These are phyloP conservation scores for Phyllosticta citrichinensis DNA, from an alignment of 2,329 filamentous ascomycete species.

Conservation along the genomic window DNA sequence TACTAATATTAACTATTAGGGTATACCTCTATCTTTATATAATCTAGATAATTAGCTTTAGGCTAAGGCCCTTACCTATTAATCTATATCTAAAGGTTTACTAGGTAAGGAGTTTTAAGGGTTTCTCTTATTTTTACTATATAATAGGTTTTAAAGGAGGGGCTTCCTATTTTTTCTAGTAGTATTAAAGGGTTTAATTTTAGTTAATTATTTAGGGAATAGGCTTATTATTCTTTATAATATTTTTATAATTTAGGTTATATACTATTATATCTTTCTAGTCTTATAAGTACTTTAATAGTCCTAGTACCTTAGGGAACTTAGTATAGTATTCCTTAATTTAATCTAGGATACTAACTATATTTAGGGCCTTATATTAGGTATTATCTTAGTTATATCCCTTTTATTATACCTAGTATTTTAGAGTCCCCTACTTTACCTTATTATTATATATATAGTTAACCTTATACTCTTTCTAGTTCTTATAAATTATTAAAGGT, in stretches of 20 bases:
- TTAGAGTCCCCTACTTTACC: neutral
- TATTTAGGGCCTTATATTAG: neutral
- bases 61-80: too few species aligned
- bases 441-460: neutral
- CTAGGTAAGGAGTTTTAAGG: too few species aligned
- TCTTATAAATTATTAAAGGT: neutral
- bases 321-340: neutral
- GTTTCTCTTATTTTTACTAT: too few species aligned
- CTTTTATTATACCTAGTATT: neutral
- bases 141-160: too few species aligned
- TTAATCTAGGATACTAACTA: neutral
- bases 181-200: too few species aligned
- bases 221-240: neutral
- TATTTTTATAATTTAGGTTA: neutral
- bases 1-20: too few species aligned
- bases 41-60: too few species aligned
- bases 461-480: neutral
- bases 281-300: neutral
- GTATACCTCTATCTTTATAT: too few species aligned
- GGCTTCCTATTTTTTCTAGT: too few species aligned
- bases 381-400: neutral
- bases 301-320: neutral
- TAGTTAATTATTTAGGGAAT: too few species aligned
- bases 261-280: neutral
- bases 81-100: too few species aligned